Base-by-base conservation (phyloP, 192 early-diverging fungal genomes). In the Fimicolochytrium jonesii region DNA sequence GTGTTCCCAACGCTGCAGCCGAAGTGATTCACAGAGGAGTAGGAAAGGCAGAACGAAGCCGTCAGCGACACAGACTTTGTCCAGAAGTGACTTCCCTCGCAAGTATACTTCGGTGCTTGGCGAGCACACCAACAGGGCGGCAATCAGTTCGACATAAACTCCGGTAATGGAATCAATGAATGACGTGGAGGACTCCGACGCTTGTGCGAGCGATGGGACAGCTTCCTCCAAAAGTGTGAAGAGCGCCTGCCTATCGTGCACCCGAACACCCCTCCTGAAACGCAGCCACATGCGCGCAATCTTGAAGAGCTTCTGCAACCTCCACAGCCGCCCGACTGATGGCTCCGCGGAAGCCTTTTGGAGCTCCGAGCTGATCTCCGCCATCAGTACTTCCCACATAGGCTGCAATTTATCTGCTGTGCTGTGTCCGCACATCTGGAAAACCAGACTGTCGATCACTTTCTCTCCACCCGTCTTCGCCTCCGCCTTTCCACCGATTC, bases 1-100 rank as follows among this genome's bases (percentile, higher is more conserved):
- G 51, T 91, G 84, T 30, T 72, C 59, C 85, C 90, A 88, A 41
- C 79, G 77, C 13, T 87, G 52, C 15, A 79, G 77, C 26, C 77
- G 75, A 9, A 93, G 73, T 3, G 79, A 71, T 53, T 92, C 73
- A 15, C 74, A 78, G 22, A 23, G 3, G 30, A 23, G 26, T 2
- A 50, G 48, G 25, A 28, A 4, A 23, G 48, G 22, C 23, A 50
- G n/a, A 50, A 50, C 5, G 3, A 15, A 50, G 5, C 26, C 48
- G n/a, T 33, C 18, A 42, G 50, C 47, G 23, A 67, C 71, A 57
- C 82, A 86, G 13, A 86, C 67, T 35, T 57, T 64, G 23, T 74
- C 66, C 20, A 86, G 52, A 48, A 81, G 41, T 0, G 58, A 43
- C 28, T 77, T 79, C 43, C 84, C 83, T n/a, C n/a, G n/a, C n/a